phyloP scores from a whole-genome alignment of 1,284 basidiomycete genomes.

The Phellinidium pouzarii region DNA sequence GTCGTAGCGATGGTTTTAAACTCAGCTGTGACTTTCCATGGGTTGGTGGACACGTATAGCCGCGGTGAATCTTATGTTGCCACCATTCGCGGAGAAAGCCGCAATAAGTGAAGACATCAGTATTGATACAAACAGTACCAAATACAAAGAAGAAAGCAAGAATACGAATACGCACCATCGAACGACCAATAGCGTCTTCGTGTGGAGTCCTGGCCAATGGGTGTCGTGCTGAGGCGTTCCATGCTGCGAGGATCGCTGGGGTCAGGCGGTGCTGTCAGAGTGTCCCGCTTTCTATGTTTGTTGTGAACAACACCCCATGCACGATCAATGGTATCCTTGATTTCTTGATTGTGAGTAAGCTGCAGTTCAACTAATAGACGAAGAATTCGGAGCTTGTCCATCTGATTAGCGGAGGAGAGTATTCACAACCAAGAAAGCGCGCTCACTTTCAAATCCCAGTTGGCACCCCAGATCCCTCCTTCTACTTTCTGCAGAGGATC shows the following conservation, averaged over 20 bases:
- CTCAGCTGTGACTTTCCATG: slow-evolving; percentile 74
- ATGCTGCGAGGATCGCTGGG: slow-evolving; percentile 53
- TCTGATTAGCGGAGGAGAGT: slow-evolving; percentile 7
- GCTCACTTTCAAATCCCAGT: slow-evolving; percentile 73
- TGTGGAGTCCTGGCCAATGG: slow-evolving; percentile 64
- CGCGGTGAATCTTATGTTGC: slow-evolving; percentile 64
- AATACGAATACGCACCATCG: slow-evolving; percentile 65
- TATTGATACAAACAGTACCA: slow-evolving; percentile 54
- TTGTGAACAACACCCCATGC: slow-evolving; percentile 77
- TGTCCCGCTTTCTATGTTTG: slow-evolving; percentile 73
- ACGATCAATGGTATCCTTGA: slow-evolving; percentile 68
- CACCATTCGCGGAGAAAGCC: slow-evolving; percentile 16
- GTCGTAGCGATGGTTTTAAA: slow-evolving; percentile 65
- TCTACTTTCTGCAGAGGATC: slow-evolving; percentile 61
- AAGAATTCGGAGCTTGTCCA: slow-evolving; percentile 61
- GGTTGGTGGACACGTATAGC: slow-evolving; percentile 73
- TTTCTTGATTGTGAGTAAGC: slow-evolving; percentile 54
- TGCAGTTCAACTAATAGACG: slow-evolving; percentile 76
- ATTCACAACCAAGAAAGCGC: slow-evolving; percentile 18
- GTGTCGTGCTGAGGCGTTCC: slow-evolving; percentile 53
- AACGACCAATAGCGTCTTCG: slow-evolving; percentile 74
- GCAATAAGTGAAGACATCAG: slow-evolving; percentile 24
- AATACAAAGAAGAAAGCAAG: slow-evolving; percentile 44
- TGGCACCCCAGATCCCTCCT: slow-evolving; percentile 62
- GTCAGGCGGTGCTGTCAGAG: slow-evolving; percentile 43